phyloP scores from a whole-genome alignment of 2,329 filamentous ascomycete genomes.

The Aspergillus arachidicola region DNA sequence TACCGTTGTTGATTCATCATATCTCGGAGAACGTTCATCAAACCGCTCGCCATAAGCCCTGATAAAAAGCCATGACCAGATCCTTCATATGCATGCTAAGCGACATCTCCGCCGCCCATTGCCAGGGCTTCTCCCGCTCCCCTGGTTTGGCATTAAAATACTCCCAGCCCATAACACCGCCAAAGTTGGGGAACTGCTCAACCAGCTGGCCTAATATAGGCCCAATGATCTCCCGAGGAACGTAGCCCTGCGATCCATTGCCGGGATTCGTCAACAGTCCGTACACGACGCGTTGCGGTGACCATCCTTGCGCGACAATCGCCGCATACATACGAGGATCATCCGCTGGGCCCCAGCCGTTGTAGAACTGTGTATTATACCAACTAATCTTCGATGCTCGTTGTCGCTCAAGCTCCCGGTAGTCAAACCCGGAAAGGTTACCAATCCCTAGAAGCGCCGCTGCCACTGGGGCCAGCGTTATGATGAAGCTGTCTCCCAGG shows the following conservation, averaged over 20 bases:
- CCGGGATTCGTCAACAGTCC: conserved; percentile 78
- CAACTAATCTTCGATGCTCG: conserved; percentile 70
- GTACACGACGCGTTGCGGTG: conserved; percentile 71
- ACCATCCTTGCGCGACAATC: conserved; percentile 64
- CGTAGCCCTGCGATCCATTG: conserved; percentile 68
- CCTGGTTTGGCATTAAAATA: conserved; percentile 82
- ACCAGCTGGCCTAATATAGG: conserved; percentile 60
- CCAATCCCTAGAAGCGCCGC: conserved; percentile 66
- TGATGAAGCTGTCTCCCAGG: conserved; percentile 62
- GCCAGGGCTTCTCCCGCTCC: conserved; percentile 65
- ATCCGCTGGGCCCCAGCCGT: conserved; percentile 75
- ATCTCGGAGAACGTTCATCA: conserved; percentile 34
- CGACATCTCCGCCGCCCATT: conserved; percentile 75
- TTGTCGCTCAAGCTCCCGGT: conserved; percentile 71
- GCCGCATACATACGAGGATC: conserved; percentile 48
- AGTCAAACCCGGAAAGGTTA: conserved; percentile 79
- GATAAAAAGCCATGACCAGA: conserved; percentile 33
- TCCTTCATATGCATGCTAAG: conserved; percentile 48
- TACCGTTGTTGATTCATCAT: conserved; percentile 31
- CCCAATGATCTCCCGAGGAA: conserved; percentile 61
- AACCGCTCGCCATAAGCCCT: conserved; percentile 32
- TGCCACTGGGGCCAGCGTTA: conserved; percentile 81
- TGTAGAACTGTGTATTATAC: conserved; percentile 95
- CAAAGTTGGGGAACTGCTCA: conserved; percentile 68
- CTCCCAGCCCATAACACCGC: conserved; percentile 93